These are phyloP conservation scores for Funneliformis mosseae DNA, from an alignment of 192 early-diverging fungal species.

Conservation along the genomic window DNA sequence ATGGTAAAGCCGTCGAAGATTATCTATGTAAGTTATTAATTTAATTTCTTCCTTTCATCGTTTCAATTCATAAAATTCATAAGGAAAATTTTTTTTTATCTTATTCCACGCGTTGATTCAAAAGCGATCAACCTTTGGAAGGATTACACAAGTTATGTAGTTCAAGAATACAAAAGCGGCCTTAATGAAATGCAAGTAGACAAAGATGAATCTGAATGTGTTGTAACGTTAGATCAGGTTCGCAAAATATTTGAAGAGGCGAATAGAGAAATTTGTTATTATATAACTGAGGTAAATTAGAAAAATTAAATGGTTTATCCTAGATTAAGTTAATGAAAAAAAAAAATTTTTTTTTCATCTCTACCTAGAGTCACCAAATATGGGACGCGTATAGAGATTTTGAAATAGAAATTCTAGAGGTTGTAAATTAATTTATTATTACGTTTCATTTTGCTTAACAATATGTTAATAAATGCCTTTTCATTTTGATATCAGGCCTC, in stretches of 20 bases:
- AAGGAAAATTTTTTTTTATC: conserved; percentile 1
- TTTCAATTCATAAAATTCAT: background rate
- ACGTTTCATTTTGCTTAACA: background rate
- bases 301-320: background rate
- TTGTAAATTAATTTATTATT: background rate
- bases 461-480: background rate
- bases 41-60: background rate
- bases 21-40: conserved; percentile 65
- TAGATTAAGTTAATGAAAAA: background rate
- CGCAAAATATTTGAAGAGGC: conserved; percentile 50
- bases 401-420: conserved; percentile 54
- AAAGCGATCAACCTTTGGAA: conserved; percentile 71
- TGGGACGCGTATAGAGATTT: conserved; percentile 67
- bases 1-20: conserved; percentile 57
- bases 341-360: too few species aligned
- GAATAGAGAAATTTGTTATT: conserved; percentile 49
- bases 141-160: conserved; percentile 59
- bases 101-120: background rate
- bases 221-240: conserved; percentile 44
- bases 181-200: conserved; percentile 3
- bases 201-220: conserved; percentile 37
- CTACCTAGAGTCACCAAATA: conserved; percentile 57
- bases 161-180: conserved; percentile 47
- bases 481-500: background rate
- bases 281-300: conserved; percentile 53